Percentiles rank a stretch among this genome's conserved stretches.
Conservation (phyloP, 768 basidiomycete species). For the Russula ochroleuca region DNA sequence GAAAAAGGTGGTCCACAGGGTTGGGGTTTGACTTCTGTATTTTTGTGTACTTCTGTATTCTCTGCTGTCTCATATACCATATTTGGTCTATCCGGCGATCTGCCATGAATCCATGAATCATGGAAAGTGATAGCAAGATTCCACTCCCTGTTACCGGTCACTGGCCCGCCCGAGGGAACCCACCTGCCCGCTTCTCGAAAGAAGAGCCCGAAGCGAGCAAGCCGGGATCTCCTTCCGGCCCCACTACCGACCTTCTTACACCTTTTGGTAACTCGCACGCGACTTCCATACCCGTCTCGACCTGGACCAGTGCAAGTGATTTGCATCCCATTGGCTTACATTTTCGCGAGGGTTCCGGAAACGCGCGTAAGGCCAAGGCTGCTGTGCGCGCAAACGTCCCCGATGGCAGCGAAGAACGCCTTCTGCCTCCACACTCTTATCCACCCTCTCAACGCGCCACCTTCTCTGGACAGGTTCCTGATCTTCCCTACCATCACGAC, state of each 20-base stretch:
- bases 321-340: constrained; percentile 14
- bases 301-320: constrained; percentile 2
- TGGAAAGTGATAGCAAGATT: not conserved
- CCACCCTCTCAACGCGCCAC: constrained; percentile 11
- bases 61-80: constrained; percentile 1
- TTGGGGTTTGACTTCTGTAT: constrained; percentile 25
- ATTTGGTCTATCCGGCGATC: too few relatives aligned
- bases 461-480: not conserved
- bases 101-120: not conserved
- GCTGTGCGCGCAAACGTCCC: not conserved
- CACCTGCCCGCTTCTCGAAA: not conserved
- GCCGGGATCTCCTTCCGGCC: not conserved
- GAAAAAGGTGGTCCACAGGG: constrained; percentile 30
- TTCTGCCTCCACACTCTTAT: constrained; percentile 14
- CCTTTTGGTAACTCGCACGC: not conserved
- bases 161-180: not conserved
- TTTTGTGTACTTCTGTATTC: constrained; percentile 1
- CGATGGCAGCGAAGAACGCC: constrained; percentile 8
- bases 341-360: constrained; percentile 28
- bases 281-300: constrained; percentile 6
- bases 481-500: not conserved
- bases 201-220: not conserved
- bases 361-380: constrained; percentile 22
- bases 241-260: not conserved
- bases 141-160: not conserved